A percentile compares a stretch with the other conserved stretches of the same genome.
phyloP scores from a whole-genome alignment of 2,329 filamentous ascomycete genomes.

The Fusarium scirpi region DNA sequence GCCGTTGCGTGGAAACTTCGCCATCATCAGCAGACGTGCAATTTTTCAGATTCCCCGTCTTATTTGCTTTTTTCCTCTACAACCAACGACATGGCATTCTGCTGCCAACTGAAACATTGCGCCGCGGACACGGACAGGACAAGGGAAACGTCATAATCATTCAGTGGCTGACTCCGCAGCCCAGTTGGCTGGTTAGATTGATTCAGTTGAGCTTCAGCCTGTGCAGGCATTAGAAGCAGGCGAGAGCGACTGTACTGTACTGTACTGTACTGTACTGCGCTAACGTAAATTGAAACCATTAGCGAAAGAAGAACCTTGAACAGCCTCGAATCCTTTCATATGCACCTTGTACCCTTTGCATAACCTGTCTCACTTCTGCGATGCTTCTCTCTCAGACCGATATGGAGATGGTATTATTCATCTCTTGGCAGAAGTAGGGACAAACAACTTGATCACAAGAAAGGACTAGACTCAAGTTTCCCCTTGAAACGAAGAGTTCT shows the following conservation, averaged over 20 bases:
- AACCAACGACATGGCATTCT: not conserved
- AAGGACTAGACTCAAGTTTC: not conserved
- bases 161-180: not conserved
- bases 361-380: not conserved
- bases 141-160: not conserved
- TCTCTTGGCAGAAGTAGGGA: not conserved
- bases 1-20: not conserved
- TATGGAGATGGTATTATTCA: slow-evolving; percentile 25
- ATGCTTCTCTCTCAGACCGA: slow-evolving; percentile 26
- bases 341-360: not conserved
- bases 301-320: not conserved
- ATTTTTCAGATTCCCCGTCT: not conserved
- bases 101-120: not conserved
- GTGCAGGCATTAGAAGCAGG: not conserved
- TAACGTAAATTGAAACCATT: not conserved
- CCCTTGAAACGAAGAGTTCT: not conserved
- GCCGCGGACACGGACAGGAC: not conserved
- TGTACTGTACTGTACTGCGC: not conserved
- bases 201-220: not conserved
- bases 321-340: not conserved
- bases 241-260: not conserved
- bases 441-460: not conserved
- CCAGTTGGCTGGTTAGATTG: not conserved
- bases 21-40: not conserved
- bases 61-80: not conserved